Evolutionary conservation across 164 flowering plant species (phyloP).

Genomic region (Magnolia changhungtana): DNA sequence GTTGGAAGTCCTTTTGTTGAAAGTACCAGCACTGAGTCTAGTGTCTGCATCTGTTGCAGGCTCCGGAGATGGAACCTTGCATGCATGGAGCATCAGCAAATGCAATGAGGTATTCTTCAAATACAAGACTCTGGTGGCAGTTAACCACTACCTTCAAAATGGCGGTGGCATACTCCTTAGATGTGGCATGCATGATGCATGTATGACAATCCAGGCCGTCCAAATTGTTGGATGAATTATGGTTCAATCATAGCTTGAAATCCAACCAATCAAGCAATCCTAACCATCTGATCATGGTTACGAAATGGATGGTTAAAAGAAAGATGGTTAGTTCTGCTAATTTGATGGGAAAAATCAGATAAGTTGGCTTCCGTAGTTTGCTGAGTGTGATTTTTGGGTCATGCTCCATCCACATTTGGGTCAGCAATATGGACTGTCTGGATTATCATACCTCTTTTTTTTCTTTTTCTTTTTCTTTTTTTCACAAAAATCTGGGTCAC

Average conservation of each 20-base stretch:
- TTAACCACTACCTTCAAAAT: background rate
- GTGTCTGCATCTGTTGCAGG: constrained; percentile 38
- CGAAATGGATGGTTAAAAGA: background rate
- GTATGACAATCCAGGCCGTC: background rate
- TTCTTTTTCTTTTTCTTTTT: no score
- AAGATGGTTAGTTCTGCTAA: no score
- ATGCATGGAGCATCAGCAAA: constrained; percentile 77
- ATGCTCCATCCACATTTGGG: no score
- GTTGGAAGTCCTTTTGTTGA: background rate
- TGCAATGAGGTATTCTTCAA: constrained; percentile 58
- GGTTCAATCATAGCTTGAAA: background rate
- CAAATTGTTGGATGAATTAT: background rate
- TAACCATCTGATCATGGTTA: background rate
- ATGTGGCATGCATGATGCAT: background rate
- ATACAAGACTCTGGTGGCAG: background rate
- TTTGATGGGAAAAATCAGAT: no score
- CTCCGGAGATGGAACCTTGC: constrained; percentile 92
- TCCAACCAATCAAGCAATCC: background rate
- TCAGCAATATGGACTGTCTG: no score
- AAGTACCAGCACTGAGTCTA: background rate
- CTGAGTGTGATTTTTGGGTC: no score
- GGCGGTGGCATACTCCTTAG: background rate
- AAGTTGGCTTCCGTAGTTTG: no score
- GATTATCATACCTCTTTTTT: no score
- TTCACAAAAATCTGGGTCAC: no score